Base-by-base conservation (phyloP, 192 early-diverging fungal species). In the Lunasporangiospora selenospora region DNA sequence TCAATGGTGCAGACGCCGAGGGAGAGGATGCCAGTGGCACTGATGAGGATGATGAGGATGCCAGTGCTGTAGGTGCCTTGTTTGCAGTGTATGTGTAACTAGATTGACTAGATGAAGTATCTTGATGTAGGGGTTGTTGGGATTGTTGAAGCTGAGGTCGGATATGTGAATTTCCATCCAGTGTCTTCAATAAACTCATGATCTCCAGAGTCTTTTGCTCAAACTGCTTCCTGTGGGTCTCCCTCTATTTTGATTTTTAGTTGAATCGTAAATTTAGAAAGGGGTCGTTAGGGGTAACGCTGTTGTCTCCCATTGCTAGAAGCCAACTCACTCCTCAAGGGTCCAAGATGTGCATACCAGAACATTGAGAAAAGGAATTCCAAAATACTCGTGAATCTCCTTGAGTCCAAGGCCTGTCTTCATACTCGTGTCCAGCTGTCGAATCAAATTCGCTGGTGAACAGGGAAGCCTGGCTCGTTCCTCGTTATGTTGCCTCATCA, bases 291-390 rank as follows among this genome's bases (percentile, higher is more conserved):
- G n/a, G n/a, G n/a, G n/a, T n/a, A n/a, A n/a, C n/a, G n/a, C n/a
- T n/a, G n/a, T n/a, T n/a, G n/a, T n/a, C n/a, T n/a, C n/a, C n/a
- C n/a, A n/a, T n/a, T n/a, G n/a, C n/a, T n/a, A n/a, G n/a, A n/a
- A n/a, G n/a, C n/a, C n/a, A n/a, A n/a, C n/a, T n/a, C n/a, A n/a
- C n/a, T n/a, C n/a, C n/a, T n/a, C n/a, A n/a, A n/a, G n/a, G n/a
- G 44, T 5, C n/a, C 5, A 4, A 44, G 18, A 31, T 0, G 3
- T 15, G 21, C 61, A 29, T 76, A 85, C 84, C 80, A 82, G 65
- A 9, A 86, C 70, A 45, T 83, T 81, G 37, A 86, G 58, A 24
- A 86, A 86, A 11, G 82, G 82, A 30, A 86, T 77, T 10, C 84
- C 82, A 26, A 86, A 75, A 24, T 80, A 82, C 9, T 80, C 71